Evolutionary conservation across 345 rosid species (phyloP).

Genomic region (Sisymbrium irio): DNA sequence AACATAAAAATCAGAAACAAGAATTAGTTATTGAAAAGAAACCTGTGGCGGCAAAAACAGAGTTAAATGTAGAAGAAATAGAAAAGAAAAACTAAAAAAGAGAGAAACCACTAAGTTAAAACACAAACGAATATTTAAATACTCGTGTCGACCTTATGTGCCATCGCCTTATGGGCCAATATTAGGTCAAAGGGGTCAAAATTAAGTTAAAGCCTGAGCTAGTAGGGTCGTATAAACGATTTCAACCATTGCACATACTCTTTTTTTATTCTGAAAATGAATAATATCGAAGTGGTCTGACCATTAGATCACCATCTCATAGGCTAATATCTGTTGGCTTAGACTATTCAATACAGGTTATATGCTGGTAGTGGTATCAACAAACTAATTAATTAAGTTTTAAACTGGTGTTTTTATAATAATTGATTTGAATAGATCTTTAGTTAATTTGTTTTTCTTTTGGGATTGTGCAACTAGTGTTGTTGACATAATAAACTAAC

Average conservation of each 20-base stretch:
- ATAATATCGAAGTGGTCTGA: background rate
- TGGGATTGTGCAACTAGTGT: background rate
- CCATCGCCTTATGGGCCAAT: constrained; percentile 7
- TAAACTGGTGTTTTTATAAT: background rate
- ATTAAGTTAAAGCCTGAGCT: constrained; percentile 22
- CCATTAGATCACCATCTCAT: background rate
- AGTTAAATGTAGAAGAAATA: too few species aligned
- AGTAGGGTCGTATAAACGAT: constrained; percentile 14
- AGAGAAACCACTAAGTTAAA: background rate
- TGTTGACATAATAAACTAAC: background rate
- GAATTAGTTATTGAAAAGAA: too few species aligned
- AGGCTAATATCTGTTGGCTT: background rate
- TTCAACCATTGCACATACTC: background rate
- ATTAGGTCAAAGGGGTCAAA: constrained; percentile 25
- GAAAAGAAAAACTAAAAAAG: background rate
- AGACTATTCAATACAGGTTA: background rate
- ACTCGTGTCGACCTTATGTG: constrained; percentile 10
- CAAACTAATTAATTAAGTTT: background rate
- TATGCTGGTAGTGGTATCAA: background rate
- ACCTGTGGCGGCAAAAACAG: background rate
- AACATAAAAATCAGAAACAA: too few species aligned
- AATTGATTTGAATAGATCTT: background rate
- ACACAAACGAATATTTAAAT: constrained; percentile 2
- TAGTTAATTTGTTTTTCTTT: background rate
- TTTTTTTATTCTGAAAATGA: background rate